phyloP scores from a whole-genome alignment of 2,329 filamentous ascomycete genomes.

The Claviceps sp. region DNA sequence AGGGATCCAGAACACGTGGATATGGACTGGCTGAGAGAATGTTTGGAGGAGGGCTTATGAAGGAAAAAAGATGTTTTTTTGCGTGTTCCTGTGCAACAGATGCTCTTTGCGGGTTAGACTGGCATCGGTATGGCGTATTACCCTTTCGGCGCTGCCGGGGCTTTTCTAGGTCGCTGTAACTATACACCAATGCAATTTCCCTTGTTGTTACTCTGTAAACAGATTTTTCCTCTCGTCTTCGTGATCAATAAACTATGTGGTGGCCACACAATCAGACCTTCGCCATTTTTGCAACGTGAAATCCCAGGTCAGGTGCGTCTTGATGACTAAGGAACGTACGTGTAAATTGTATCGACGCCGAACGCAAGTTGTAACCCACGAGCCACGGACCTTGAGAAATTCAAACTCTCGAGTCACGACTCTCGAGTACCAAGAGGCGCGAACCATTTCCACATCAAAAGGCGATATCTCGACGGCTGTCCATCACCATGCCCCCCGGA shows the following conservation, averaged over 20 bases:
- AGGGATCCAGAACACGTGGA: conserved; percentile 30
- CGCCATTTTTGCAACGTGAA: too few relatives aligned
- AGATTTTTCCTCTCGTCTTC: not conserved
- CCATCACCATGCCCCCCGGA: conserved; percentile 29
- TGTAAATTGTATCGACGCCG: not conserved
- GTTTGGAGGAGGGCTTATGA: conserved; percentile 21
- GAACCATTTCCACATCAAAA: not conserved
- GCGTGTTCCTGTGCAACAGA: conserved; percentile 24
- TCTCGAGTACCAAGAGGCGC: not conserved
- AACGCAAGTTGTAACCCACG: not conserved
- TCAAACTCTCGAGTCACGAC: not conserved
- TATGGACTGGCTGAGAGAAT: conserved; percentile 30
- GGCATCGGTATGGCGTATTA: conserved; percentile 35
- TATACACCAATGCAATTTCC: conserved; percentile 48
- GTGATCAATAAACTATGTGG: not conserved
- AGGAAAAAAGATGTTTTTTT: conserved; percentile 18
- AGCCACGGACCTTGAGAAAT: not conserved
- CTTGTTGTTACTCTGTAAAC: conserved; percentile 16
- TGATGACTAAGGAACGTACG: conserved; percentile 5
- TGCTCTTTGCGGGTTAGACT: conserved; percentile 34
- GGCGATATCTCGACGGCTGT: not conserved
- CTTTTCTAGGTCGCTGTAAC: conserved; percentile 46
- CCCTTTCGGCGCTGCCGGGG: conserved; percentile 31
- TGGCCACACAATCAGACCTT: too few relatives aligned
- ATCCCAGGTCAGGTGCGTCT: not conserved